A percentile compares a stretch with the other conserved stretches of the same genome.
Evolutionary conservation across 768 basidiomycete genomes (phyloP).

Genomic region (Lactifluus echinatus): DNA sequence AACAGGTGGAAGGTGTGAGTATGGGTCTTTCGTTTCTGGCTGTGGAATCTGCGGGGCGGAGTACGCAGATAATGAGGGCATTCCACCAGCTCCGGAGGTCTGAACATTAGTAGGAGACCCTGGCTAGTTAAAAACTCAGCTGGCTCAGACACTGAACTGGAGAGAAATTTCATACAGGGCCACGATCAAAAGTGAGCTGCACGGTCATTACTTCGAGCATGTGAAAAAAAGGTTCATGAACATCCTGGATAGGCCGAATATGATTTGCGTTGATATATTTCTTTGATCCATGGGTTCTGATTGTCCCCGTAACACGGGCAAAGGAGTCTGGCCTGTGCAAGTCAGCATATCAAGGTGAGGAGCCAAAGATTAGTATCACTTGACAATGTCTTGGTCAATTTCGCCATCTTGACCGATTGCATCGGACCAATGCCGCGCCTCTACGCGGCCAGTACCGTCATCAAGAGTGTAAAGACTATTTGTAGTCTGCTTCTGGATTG

Average conservation of each 20-base stretch:
- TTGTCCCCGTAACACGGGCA: constrained; percentile 69
- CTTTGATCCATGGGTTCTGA: constrained; percentile 78
- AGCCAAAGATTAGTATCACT: constrained; percentile 26
- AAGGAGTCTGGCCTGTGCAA: constrained; percentile 58
- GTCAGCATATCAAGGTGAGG: not conserved
- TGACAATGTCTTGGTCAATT: constrained; percentile 40
- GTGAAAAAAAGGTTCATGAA: constrained; percentile 78
- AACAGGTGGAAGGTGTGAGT: constrained; percentile 46
- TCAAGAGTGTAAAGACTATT: constrained; percentile 74
- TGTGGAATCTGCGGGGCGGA: constrained; percentile 26
- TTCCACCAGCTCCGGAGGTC: not conserved
- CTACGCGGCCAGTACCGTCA: constrained; percentile 76
- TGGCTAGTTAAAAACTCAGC: constrained; percentile 17
- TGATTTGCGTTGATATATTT: constrained; percentile 73
- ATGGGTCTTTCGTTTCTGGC: constrained; percentile 15
- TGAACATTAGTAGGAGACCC: constrained; percentile 19
- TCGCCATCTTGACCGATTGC: constrained; percentile 48
- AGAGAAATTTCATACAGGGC: constrained; percentile 41
- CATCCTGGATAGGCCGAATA: constrained; percentile 59
- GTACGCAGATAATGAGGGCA: constrained; percentile 27
- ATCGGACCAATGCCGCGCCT: constrained; percentile 80
- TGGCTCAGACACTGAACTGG: not conserved
- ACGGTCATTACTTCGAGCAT: constrained; percentile 65
- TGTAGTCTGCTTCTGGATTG: constrained; percentile 62
- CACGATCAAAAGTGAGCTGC: constrained; percentile 55